Evolutionary conservation across 75 land plant species (phyloP).

Genomic region (Gnetum montanum): DNA sequence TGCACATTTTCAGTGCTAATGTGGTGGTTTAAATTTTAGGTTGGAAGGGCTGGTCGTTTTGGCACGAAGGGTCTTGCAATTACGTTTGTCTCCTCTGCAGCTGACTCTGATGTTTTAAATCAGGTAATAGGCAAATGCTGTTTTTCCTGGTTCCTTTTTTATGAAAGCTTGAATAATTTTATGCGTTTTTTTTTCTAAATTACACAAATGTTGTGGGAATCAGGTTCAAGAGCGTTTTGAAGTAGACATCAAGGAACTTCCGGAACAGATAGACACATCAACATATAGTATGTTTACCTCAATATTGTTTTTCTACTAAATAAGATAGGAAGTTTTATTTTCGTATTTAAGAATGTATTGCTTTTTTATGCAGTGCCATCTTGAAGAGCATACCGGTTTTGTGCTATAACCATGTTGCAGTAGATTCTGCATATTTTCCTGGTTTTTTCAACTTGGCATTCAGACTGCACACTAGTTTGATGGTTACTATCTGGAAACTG

Average conservation of each 20-base stretch:
- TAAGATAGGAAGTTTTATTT: no score
- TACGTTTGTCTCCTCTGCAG: slow-evolving; percentile 91
- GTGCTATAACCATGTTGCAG: no score
- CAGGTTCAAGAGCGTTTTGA: slow-evolving; percentile 98
- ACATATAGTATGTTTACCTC: slow-evolving; percentile 72
- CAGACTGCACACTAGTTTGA: no score
- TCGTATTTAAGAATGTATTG: no score
- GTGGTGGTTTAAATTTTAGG: slow-evolving; percentile 37
- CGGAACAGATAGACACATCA: slow-evolving; percentile 96
- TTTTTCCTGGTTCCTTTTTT: background rate
- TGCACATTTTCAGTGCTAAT: background rate
- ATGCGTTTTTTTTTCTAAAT: background rate
- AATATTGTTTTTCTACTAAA: no score
- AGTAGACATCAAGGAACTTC: slow-evolving; percentile 97
- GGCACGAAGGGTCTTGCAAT: slow-evolving; percentile 98
- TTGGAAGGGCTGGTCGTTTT: slow-evolving; percentile 96
- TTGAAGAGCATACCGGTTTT: no score
- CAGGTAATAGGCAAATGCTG: slow-evolving; percentile 33
- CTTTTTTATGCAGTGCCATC: no score
- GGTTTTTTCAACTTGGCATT: no score
- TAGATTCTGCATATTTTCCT: no score
- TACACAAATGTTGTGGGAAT: background rate
- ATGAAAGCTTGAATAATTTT: background rate
- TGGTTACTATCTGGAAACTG: no score
- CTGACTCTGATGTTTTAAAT: slow-evolving; percentile 90